These are phyloP conservation scores for Helianthus tuberosus DNA, from an alignment of 129 eudicot species.

Conservation along the genomic window DNA sequence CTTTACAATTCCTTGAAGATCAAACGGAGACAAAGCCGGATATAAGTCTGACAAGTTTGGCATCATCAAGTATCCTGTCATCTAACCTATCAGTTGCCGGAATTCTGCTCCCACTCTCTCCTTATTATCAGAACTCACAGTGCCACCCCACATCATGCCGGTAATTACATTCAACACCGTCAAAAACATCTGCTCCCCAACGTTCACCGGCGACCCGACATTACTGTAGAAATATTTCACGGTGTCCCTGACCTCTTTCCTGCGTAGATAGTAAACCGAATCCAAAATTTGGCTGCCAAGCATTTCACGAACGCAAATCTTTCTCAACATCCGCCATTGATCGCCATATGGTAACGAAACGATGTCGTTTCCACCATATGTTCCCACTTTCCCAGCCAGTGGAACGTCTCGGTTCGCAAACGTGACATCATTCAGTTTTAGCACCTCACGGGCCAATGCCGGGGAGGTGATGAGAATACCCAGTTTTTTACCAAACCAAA, in stretches of 20 bases:
- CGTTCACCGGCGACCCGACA: conserved; percentile 45
- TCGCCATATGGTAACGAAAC: conserved; percentile 53
- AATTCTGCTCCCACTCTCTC: conserved; percentile 43
- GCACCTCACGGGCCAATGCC: conserved; percentile 53
- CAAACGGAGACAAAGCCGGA: conserved; percentile 52
- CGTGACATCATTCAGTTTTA: conserved; percentile 45
- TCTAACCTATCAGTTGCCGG: conserved; percentile 36
- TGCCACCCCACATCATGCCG: conserved; percentile 17
- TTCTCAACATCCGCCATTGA: neutral
- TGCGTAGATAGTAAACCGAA: conserved; percentile 42
- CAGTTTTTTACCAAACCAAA: no score
- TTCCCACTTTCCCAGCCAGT: conserved; percentile 33
- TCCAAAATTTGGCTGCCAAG: conserved; percentile 47
- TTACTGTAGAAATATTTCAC: conserved; percentile 34
- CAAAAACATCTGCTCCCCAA: conserved; percentile 54
- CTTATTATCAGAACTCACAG: conserved; percentile 41
- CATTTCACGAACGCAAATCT: conserved; percentile 59
- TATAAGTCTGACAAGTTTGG: conserved; percentile 67
- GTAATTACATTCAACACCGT: conserved; percentile 53
- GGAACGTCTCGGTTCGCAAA: conserved; percentile 65
- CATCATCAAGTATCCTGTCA: conserved; percentile 44
- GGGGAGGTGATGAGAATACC: conserved; percentile 41
- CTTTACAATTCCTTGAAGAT: conserved; percentile 58
- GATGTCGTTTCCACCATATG: conserved; percentile 50
- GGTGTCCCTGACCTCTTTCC: conserved; percentile 47